Evolutionary conservation across 306 rosid genomes (phyloP), one percentile per base, ranked within the genome.

Genomic region (Fragaria ananassa): DNA sequence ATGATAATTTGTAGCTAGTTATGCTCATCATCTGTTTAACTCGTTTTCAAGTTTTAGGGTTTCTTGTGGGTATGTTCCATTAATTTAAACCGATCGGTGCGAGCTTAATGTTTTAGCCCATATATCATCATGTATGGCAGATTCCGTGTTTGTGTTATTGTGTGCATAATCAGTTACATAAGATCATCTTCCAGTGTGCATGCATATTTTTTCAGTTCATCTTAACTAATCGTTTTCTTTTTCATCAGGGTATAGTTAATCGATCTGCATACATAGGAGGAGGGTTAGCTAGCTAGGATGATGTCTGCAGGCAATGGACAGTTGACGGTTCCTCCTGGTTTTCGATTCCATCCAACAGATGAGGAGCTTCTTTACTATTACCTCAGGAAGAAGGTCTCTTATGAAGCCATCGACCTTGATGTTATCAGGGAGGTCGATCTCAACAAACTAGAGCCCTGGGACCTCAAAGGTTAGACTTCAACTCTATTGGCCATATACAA

Each of bases 321-420:
- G 35, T 64, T 92, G 67, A 87, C 90, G 39, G 99, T 95, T 82
- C 99, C 99, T 15, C 99, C 99, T 0, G 99, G 99, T 2, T 95
- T 95, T 76, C 68, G 99, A 72, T 95, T 95, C 64, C 99, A 95
- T 70, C 99, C 99, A 6, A 95, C 99, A 0, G 99, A 95, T 66
- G 99, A 95, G 72, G 99, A 95, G 86, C 99, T 95, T 85, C 97
- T 95, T 31, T 92, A 92, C 86, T 95, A 95, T 86, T 95, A 95
- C 82, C 87, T 95, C 0, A 87, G 92, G 87, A 95, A 95, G 91
- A 95, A 95, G 75, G 97, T 95, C 42, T 95, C 97, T 3, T 95
- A 85, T 80, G 99, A 95, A 85, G 86, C 97, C 85, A 95, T 92
- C 73, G 97, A 95, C 56, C 97, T 95, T 73, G 97, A 95, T 72